phyloP scores from a whole-genome alignment of 352 stramenopile species.

The Globisporangium okanoganense region DNA sequence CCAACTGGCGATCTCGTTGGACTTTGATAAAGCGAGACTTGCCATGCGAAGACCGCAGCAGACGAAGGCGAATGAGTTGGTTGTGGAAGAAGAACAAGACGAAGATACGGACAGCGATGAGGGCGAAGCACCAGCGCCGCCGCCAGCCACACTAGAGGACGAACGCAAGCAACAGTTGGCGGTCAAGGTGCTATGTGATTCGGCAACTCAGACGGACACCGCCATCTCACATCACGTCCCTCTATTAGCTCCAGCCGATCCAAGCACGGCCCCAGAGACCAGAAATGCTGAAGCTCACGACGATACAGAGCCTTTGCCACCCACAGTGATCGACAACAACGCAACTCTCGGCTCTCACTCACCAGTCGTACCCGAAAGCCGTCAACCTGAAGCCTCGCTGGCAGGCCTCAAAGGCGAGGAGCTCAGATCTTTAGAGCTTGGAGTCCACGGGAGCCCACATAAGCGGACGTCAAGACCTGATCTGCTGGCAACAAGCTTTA shows the following conservation, averaged over 20 bases:
- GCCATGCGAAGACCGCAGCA: not conserved
- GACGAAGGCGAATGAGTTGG: not conserved
- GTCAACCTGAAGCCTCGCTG: not conserved
- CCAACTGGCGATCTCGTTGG: conserved; percentile 32
- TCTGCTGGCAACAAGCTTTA: not conserved
- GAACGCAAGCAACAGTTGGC: not conserved
- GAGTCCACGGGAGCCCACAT: not conserved
- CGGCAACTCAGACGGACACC: not conserved
- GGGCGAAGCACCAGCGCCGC: not conserved
- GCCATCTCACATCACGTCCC: not conserved
- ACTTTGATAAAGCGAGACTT: not conserved
- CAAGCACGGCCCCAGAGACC: too few species aligned
- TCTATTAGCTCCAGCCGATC: not conserved
- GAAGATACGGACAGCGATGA: not conserved
- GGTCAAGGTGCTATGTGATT: not conserved
- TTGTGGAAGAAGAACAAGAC: conserved; percentile 7
- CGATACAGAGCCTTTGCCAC: not conserved
- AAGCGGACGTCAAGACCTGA: not conserved
- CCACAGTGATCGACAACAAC: not conserved
- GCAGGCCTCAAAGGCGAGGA: not conserved
- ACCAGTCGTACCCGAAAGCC: not conserved
- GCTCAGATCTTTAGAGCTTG: too few species aligned
- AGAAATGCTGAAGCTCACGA: not conserved
- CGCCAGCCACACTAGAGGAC: not conserved
- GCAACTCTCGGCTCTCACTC: not conserved